Base-by-base conservation (phyloP, 805 yeast genomes). In the Candida andamanensis region DNA sequence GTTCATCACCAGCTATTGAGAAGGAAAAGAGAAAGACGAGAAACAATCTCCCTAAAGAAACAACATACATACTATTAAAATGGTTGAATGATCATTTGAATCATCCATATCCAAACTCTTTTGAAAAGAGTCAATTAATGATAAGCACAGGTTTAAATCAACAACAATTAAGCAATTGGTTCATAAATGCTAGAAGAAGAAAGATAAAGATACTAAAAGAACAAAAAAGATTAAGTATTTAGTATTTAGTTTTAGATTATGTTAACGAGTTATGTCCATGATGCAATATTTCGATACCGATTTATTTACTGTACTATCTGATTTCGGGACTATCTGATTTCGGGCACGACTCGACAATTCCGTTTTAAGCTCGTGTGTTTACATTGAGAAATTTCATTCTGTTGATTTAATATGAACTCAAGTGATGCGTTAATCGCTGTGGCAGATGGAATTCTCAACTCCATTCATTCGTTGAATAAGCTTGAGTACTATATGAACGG, bases 141-240 rank as follows among this genome's bases (percentile, higher is more conserved):
- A 64, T 69, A 44, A 68, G 72, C 50, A 85, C 95, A 0, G 90
- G 92, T 0, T 67, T 85, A 50, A 81, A 85, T 41, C 77, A 80
- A 55, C 85, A 82, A 39, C 95, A 85, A 56, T 68, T 85, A 39
- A 72, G 83, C 43, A 85, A 85, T 51, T 85, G 95, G 95, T 85
- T 85, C 48, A 85, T 85, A 49, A 85, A 85, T 52, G 94, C 90
- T 13, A 72, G 95, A 46, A 68, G 95, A 47, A 66, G 95, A 44
- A 77, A 82, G 49, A 72, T 85, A 31, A 73, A 69, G 49, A 46
- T 54, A 26, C 56, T 74, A 39, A 66, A 71, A 44, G 72, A 71
- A 40, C 60, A 57, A 35, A 47, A 48, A 26, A 26, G 45, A 12
- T 31, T 46, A 17, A 41, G 32, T 29, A 27, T 32, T 15, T 40